Conservation (phyloP, 495 filamentous ascomycete species). For the Aspergillus wentii region DNA sequence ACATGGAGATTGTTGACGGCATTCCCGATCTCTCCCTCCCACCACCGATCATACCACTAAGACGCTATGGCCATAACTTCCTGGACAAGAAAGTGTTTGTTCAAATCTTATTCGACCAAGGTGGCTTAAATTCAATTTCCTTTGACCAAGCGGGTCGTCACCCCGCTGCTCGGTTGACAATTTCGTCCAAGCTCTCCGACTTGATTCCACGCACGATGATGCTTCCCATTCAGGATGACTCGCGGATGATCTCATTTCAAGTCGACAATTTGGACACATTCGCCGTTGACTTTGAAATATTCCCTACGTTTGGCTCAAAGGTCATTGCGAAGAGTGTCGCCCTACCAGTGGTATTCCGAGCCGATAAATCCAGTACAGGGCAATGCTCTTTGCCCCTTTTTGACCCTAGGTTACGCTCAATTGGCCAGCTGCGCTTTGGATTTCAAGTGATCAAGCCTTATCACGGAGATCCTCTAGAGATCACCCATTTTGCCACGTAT, state of each 20-base stretch:
- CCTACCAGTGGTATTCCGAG: conserved; percentile 76
- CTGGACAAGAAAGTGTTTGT: conserved; percentile 94
- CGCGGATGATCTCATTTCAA: conserved; percentile 87
- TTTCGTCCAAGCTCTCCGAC: conserved; percentile 93
- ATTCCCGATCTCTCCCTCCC: conserved; percentile 92
- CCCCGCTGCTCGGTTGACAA: conserved; percentile 89
- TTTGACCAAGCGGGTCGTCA: conserved; percentile 97
- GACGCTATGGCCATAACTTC: conserved; percentile 97
- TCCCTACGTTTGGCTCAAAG: conserved; percentile 93
- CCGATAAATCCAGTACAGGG: conserved; percentile 68
- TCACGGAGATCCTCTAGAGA: conserved; percentile 86
- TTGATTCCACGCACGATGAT: conserved; percentile 93
- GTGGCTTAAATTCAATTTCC: conserved; percentile 62
- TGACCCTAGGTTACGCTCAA: conserved; percentile 86
- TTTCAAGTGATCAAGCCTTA: conserved; percentile 97
- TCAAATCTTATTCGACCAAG: conserved; percentile 78
- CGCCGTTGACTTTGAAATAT: conserved; percentile 94
- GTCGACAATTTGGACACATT: conserved; percentile 90
- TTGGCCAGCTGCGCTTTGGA: conserved; percentile 89
- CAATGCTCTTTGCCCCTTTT: conserved; percentile 83
- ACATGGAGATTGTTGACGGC: conserved; percentile 72
- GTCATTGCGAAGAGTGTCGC: conserved; percentile 94
- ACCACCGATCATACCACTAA: conserved; percentile 90
- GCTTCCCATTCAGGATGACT: conserved; percentile 94
- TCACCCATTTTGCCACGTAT: conserved; percentile 96